Base-by-base conservation (phyloP, 768 basidiomycete species). In the Tephrocybe rancida region DNA sequence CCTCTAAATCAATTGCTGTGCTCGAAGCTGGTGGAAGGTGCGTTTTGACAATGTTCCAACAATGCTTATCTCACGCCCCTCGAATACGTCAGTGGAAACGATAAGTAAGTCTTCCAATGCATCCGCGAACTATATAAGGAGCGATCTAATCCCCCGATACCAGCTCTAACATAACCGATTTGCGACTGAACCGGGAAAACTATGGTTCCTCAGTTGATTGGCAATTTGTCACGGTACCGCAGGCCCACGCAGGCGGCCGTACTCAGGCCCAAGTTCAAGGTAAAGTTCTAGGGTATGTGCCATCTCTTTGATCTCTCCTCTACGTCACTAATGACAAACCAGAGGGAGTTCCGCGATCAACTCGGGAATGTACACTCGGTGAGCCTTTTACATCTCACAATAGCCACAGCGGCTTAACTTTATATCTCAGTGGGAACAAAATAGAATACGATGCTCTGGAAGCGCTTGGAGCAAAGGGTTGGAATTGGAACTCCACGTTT, bases 341-440 rank as follows among this genome's bases (percentile, higher is more conserved):
- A 58, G 57, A 1, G 57, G 53, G 35, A 48, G 57, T 37, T 58
- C 53, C 21, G 53, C 57, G 21, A 58, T 58, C 11, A 58, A 58
- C 18, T 48, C 57, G 7, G 57, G 57, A 14, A 55, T 58, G 45
- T 58, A 55, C 9, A n/a, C 45, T 46, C 53, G 57, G 57, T 58
- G 39, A 34, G 53, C 11, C 3, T 5, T 25, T 44, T 26, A 11
- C 14, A 11, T 13, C 21, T 2, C 8, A 22, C 13, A 35, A 24
- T 14, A 30, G 29, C 29, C 39, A 43, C 16, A 14, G 13, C 13
- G n/a, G n/a, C 13, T 30, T 49, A 16, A 32, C 29, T 21, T 19
- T 1, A 21, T 38, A 5, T 19, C 4, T 2, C 18, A 22, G 57
- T 14, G 57, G 57, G 10, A 58, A 55, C 35, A 46, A 58, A 38